These are phyloP conservation scores for Neurospora discreta DNA, from an alignment of 495 filamentous ascomycete genomes.

Conservation along the genomic window DNA sequence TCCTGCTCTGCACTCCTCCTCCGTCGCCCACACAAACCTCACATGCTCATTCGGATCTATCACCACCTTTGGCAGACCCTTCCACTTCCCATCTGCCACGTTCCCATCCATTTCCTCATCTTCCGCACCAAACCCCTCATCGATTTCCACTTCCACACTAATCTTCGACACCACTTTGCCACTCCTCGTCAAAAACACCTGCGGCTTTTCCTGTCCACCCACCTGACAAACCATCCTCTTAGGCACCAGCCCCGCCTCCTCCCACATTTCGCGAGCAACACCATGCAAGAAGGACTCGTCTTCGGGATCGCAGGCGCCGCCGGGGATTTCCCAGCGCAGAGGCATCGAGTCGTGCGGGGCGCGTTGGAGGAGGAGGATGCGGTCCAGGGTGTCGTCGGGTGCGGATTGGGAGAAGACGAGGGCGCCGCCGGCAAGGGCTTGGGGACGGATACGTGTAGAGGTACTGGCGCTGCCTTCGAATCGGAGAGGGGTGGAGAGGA, in stretches of 20 bases:
- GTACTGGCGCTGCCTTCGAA: background rate
- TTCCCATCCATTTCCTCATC: background rate
- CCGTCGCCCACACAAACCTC: slow-evolving; percentile 31
- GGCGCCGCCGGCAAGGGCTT: slow-evolving; percentile 21
- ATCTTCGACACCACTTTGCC: slow-evolving; percentile 23
- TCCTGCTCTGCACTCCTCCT: slow-evolving; percentile 27
- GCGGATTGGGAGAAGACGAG: slow-evolving; percentile 24
- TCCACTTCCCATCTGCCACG: background rate
- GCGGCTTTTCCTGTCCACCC: slow-evolving; percentile 3
- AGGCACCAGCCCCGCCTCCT: slow-evolving; percentile 39
- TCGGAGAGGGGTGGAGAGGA: slow-evolving; percentile 8
- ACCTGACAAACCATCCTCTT: slow-evolving; percentile 28
- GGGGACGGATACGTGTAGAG: background rate
- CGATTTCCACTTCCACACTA: slow-evolving; percentile 28
- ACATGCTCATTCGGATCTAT: slow-evolving; percentile 35
- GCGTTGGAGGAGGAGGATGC: slow-evolving; percentile 41
- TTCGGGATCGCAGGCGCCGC: slow-evolving; percentile 38
- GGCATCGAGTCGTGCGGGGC: slow-evolving; percentile 40
- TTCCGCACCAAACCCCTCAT: background rate
- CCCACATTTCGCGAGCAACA: slow-evolving; percentile 41
- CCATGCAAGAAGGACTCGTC: slow-evolving; percentile 40
- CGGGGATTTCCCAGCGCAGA: slow-evolving; percentile 44
- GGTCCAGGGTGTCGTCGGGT: slow-evolving; percentile 3
- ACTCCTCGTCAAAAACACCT: slow-evolving; percentile 27
- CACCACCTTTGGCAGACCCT: slow-evolving; percentile 17